Conservation (phyloP, 495 filamentous ascomycete species). For the Copromyces sp. region DNA sequence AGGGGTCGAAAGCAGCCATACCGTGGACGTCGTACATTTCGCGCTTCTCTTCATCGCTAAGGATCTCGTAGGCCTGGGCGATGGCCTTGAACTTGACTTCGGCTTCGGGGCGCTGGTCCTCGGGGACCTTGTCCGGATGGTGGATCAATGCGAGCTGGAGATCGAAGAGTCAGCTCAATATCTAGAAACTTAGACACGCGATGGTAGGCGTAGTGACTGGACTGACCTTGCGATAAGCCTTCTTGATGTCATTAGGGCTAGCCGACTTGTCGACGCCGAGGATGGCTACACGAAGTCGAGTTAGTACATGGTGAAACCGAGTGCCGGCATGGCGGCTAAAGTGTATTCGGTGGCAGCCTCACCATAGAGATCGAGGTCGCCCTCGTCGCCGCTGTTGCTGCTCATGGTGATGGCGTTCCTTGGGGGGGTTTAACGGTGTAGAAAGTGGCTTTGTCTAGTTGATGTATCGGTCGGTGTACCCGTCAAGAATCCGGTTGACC, state of each 20-base stretch:
- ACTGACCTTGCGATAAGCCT: constrained; percentile 87
- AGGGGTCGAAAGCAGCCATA: constrained; percentile 81
- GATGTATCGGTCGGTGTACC: neutral
- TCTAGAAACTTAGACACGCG: neutral
- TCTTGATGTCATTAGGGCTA: constrained; percentile 79
- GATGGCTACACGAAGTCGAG: constrained; percentile 42
- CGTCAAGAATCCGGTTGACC: neutral
- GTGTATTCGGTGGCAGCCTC: constrained; percentile 13
- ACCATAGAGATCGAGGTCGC: constrained; percentile 59
- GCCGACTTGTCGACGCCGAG: constrained; percentile 62
- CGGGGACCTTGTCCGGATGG: constrained; percentile 93
- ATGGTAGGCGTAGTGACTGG: constrained; percentile 7
- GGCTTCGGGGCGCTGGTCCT: constrained; percentile 70
- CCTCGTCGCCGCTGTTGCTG: constrained; percentile 30
- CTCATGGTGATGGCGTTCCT: constrained; percentile 1
- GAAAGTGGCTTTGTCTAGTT: neutral
- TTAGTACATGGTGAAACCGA: constrained; percentile 3
- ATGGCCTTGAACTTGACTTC: constrained; percentile 86
- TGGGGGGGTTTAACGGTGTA: neutral
- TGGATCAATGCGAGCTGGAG: constrained; percentile 70
- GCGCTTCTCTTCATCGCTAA: constrained; percentile 90
- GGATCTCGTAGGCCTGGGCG: constrained; percentile 92
- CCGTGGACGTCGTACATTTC: constrained; percentile 86
- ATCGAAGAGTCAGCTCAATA: constrained; percentile 11
- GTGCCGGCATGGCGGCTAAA: neutral